Evolutionary conservation across 345 rosid species (phyloP), one percentile per base, ranked within the genome.

Genomic region (Salix koriyanagi): DNA sequence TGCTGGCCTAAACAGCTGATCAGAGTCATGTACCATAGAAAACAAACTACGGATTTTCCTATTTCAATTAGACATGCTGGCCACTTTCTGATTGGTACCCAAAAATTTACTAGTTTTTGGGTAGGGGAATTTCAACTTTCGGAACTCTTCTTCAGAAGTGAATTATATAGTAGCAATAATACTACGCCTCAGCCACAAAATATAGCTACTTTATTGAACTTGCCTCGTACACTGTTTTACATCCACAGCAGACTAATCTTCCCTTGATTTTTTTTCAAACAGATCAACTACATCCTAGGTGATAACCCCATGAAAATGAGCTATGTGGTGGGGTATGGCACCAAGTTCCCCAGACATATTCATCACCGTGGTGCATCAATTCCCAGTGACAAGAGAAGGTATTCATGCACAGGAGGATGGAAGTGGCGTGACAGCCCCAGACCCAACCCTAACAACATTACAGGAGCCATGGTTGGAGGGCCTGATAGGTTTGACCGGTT

Each of bases 401-500:
- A 92, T 80, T 90, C 96, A 4, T 94, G 98, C 89, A 87, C 82
- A 0, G 91, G 87, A 11, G 98, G 98, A 19, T 82, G 80, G 80
- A 84, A 86, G 79, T 92, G 94, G 92, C 83, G 86, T 23, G 88
- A 92, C 82, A 87, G 69, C 79, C 76, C 14, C 11, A 89, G 84
- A 4, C 80, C 85, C 26, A 91, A 92, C 52, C 97, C 98, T 36
- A 66, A 94, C 79, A 94, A 85, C 79, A 86, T 92, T 39, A 89
- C 88, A 0, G 97, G 98, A 82, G 97, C 97, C 46, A 91, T 94
- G 98, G 98, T 91, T 0, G 95, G 86, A 34, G 97, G 97, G 11
- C 98, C 97, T 8, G 91, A 94, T 79, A 77, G 67, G 25, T 83
- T 87, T 15, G 98, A 94, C 79, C 75, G 81, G 73, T 94, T 94